Percentiles rank a stretch among this genome's conserved stretches.
Evolutionary conservation across 2,329 filamentous ascomycete genomes (phyloP).

Genomic region (Fusarium subglutinans): DNA sequence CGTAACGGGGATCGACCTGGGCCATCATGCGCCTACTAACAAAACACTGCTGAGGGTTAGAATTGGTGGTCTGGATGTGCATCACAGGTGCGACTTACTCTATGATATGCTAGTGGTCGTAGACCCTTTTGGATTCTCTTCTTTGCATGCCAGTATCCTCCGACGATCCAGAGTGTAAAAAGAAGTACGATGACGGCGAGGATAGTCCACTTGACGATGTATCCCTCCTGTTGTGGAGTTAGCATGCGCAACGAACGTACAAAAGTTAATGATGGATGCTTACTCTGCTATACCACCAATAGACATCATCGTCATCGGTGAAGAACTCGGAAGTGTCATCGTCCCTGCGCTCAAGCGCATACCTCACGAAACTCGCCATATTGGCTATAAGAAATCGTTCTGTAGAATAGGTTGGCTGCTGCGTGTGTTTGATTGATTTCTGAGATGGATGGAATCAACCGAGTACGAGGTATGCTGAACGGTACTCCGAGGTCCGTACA

Average conservation of each 20-base stretch:
- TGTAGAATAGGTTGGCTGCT: not conserved
- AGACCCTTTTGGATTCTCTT: conserved; percentile 71
- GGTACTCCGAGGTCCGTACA: not conserved
- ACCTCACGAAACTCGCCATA: conserved; percentile 34
- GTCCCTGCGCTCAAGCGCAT: conserved; percentile 29
- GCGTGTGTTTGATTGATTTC: conserved; percentile 15
- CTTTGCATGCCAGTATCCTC: conserved; percentile 77
- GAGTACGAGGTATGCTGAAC: conserved; percentile 8
- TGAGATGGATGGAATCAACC: not conserved
- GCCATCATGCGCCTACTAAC: conserved; percentile 58
- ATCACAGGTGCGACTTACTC: conserved; percentile 54
- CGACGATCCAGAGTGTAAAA: conserved; percentile 69
- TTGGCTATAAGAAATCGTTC: not conserved
- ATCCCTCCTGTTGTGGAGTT: conserved; percentile 59
- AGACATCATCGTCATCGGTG: conserved; percentile 33
- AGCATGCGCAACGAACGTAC: not conserved
- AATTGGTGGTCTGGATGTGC: not conserved
- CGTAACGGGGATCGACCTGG: conserved; percentile 60
- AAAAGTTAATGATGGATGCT: conserved; percentile 6
- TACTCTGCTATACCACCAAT: conserved; percentile 46
- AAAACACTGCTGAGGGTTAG: conserved; percentile 56
- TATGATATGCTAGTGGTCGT: conserved; percentile 74
- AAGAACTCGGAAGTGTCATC: conserved; percentile 2
- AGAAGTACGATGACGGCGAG: conserved; percentile 69
- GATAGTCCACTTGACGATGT: conserved; percentile 76